Percentiles rank a stretch among this genome's conserved stretches.
Evolutionary conservation across 208 protist genomes (phyloP).

Genomic region (Blechomonas ayalai): DNA sequence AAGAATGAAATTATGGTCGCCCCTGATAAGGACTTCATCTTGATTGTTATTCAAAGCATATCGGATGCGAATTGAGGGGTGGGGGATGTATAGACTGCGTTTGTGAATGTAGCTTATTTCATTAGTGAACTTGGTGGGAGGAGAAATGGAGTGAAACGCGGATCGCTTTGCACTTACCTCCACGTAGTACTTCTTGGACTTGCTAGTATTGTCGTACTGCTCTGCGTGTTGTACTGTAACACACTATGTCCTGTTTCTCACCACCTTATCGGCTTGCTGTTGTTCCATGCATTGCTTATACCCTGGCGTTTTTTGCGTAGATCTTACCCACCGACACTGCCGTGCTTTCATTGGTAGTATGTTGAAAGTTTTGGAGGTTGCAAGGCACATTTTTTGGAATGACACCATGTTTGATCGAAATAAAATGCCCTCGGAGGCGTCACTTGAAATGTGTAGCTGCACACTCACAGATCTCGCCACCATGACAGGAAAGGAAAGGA

Average conservation of each 20-base stretch:
- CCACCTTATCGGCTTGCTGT: no score
- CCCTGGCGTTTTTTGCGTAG: no score
- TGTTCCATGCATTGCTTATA: no score
- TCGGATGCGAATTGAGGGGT: slow-evolving; percentile 14
- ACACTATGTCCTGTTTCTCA: no score
- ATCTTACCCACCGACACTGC: no score
- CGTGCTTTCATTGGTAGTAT: no score
- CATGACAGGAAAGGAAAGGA: slow-evolving; percentile 67
- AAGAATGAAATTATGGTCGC: slow-evolving; percentile 97
- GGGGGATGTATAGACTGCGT: background rate
- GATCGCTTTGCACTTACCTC: no score
- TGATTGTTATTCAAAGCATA: slow-evolving; percentile 90
- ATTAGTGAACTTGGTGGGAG: no score
- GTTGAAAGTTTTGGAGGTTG: slow-evolving; percentile 63
- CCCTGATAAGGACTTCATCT: slow-evolving; percentile 88
- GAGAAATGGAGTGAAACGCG: no score
- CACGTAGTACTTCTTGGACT: no score
- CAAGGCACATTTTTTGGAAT: slow-evolving; percentile 77
- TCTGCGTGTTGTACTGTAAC: no score
- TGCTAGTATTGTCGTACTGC: no score
- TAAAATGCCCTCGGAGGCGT: slow-evolving; percentile 55
- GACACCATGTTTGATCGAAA: slow-evolving; percentile 47
- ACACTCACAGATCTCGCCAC: slow-evolving; percentile 55
- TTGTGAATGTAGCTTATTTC: slow-evolving; percentile 1
- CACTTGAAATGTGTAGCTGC: slow-evolving; percentile 42